Conservation (phyloP, 805 yeast species). For the Hanseniaspora thailandica region DNA sequence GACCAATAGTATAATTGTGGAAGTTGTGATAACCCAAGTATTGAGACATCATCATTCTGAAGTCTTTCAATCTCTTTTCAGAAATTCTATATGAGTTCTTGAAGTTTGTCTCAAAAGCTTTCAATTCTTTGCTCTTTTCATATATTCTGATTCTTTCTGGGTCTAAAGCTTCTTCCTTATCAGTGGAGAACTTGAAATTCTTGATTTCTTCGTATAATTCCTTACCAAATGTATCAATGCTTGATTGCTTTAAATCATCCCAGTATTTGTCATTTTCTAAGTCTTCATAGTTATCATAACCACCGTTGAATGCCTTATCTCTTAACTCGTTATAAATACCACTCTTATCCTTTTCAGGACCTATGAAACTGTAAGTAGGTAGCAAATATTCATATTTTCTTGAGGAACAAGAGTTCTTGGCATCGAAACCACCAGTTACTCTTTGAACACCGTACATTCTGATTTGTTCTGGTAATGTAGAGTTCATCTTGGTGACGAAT, state of each 20-base stretch:
- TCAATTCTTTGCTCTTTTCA: conserved; percentile 39
- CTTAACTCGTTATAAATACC: conserved; percentile 47
- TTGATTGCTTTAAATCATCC: conserved; percentile 38
- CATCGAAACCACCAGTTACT: conserved; percentile 82
- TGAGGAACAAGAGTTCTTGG: conserved; percentile 91
- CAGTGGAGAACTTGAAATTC: conserved; percentile 19
- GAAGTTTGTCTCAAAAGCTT: conserved; percentile 50
- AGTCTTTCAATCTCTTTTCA: conserved; percentile 44
- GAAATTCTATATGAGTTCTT: conserved; percentile 63
- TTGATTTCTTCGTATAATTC: conserved; percentile 24
- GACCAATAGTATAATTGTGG: conserved; percentile 80
- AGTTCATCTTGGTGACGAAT: conserved; percentile 61
- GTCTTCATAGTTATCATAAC: conserved; percentile 28
- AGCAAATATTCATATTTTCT: conserved; percentile 86
- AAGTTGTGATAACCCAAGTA: conserved; percentile 87
- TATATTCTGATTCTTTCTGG: conserved; percentile 25
- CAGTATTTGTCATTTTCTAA: conserved; percentile 67
- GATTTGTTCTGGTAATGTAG: conserved; percentile 67
- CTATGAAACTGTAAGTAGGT: conserved; percentile 81
- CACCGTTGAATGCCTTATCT: conserved; percentile 20
- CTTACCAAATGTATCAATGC: conserved; percentile 26
- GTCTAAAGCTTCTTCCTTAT: conserved; percentile 20
- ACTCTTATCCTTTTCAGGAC: conserved; percentile 71
- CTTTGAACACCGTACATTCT: conserved; percentile 88
- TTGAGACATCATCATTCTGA: conserved; percentile 56